phyloP scores from a whole-genome alignment of 805 yeast species.

The Huiozyma naganishii region DNA sequence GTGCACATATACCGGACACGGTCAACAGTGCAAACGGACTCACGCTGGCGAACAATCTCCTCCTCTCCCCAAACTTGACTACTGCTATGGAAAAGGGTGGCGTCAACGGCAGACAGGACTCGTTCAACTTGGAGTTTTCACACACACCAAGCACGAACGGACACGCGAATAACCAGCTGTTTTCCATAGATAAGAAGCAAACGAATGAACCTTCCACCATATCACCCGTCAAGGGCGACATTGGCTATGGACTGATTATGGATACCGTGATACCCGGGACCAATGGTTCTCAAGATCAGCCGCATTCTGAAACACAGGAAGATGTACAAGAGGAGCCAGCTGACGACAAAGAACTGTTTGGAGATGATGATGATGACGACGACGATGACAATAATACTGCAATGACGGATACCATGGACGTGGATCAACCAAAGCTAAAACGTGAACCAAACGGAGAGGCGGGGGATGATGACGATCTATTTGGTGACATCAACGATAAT shows the following conservation, averaged over 20 bases:
- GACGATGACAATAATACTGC: slow-evolving; percentile 10
- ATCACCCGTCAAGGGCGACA: slow-evolving; percentile 10
- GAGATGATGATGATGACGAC: slow-evolving; percentile 27
- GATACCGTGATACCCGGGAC: background rate
- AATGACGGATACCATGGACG: background rate
- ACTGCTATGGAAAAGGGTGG: background rate
- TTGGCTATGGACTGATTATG: slow-evolving; percentile 1
- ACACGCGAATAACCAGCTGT: slow-evolving; percentile 8
- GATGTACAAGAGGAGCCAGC: background rate
- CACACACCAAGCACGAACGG: slow-evolving; percentile 11
- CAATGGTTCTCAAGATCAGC: background rate
- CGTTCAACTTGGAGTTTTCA: slow-evolving; percentile 8
- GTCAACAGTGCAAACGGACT: background rate
- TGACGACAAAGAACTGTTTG: slow-evolving; percentile 24
- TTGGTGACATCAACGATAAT: slow-evolving; percentile 27
- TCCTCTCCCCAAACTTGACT: background rate
- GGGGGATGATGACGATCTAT: slow-evolving; percentile 27
- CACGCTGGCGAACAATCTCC: background rate
- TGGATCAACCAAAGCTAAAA: background rate
- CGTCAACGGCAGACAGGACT: slow-evolving; percentile 3
- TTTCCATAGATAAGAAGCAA: slow-evolving; percentile 1
- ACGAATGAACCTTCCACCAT: slow-evolving; percentile 2
- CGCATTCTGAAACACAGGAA: background rate
- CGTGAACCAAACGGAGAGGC: slow-evolving; percentile 9
- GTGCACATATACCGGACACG: no score